These are phyloP conservation scores for Sechiopsis laciniata DNA, from an alignment of 306 rosid species.

Conservation along the genomic window DNA sequence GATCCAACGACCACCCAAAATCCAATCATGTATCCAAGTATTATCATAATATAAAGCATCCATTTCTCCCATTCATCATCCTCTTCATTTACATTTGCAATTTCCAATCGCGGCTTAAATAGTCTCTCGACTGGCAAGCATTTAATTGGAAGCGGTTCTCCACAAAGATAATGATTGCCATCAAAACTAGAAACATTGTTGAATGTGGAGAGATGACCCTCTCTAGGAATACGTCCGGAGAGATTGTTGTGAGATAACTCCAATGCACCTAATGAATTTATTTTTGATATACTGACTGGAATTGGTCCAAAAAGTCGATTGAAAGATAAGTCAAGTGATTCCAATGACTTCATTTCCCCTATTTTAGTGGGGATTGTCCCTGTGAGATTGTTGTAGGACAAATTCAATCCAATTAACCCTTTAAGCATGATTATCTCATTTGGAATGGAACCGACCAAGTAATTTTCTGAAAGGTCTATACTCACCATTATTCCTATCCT, in stretches of 20 bases:
- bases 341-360: no score
- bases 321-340: no score
- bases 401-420: no score
- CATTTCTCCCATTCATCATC: constrained; percentile 11
- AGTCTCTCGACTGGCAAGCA: background rate
- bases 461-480: no score
- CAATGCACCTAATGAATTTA: background rate
- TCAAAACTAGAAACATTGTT: background rate
- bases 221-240: background rate
- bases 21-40: background rate
- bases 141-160: background rate
- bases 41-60: background rate
- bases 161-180: background rate
- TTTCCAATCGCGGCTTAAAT: background rate
- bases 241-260: background rate
- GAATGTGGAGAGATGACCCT: background rate
- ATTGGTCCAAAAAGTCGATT: background rate
- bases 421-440: no score
- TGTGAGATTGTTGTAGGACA: no score
- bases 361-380: no score
- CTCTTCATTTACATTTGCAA: background rate
- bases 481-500: no score
- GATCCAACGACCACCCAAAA: background rate
- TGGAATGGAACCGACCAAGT: no score
- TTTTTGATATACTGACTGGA: background rate